These are phyloP conservation scores for Backusella circina DNA, from an alignment of 192 early-diverging fungal species.

Conservation along the genomic window DNA sequence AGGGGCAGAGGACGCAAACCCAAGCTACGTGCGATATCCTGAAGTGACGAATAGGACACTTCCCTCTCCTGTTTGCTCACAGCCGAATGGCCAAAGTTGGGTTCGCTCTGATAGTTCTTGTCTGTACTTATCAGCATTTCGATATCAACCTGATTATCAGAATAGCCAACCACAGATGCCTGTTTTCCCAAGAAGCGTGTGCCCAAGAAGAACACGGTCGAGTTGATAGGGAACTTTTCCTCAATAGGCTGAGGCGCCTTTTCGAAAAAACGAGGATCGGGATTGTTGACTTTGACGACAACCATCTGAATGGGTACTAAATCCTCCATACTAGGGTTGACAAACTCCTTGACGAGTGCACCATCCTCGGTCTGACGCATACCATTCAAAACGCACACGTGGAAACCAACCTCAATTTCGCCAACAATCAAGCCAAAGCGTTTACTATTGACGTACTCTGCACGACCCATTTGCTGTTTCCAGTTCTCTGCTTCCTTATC, in stretches of 20 bases:
- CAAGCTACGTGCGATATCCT: constrained; percentile 63
- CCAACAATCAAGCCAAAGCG: constrained; percentile 70
- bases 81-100: constrained; percentile 46
- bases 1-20: constrained; percentile 63
- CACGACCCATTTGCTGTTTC: constrained; percentile 52
- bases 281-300: constrained; percentile 48
- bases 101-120: constrained; percentile 28
- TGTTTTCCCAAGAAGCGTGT: constrained; percentile 67
- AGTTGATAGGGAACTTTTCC: constrained; percentile 68
- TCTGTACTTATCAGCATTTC: constrained; percentile 38
- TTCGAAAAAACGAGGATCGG: constrained; percentile 75
- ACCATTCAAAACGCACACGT: constrained; percentile 61
- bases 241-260: constrained; percentile 60
- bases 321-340: constrained; percentile 36
- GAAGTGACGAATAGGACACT: constrained; percentile 46
- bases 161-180: constrained; percentile 63
- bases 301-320: constrained; percentile 61
- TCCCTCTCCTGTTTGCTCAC: constrained; percentile 24
- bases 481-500: constrained; percentile 47
- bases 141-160: constrained; percentile 35
- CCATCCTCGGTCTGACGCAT: constrained; percentile 66
- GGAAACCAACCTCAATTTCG: constrained; percentile 55
- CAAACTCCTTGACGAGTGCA: constrained; percentile 70
- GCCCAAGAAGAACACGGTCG: constrained; percentile 82
- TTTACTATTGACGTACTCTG: constrained; percentile 64